These are phyloP conservation scores for Massariosphaeria phaeospora DNA, from an alignment of 495 filamentous ascomycete genomes.

Conservation along the genomic window DNA sequence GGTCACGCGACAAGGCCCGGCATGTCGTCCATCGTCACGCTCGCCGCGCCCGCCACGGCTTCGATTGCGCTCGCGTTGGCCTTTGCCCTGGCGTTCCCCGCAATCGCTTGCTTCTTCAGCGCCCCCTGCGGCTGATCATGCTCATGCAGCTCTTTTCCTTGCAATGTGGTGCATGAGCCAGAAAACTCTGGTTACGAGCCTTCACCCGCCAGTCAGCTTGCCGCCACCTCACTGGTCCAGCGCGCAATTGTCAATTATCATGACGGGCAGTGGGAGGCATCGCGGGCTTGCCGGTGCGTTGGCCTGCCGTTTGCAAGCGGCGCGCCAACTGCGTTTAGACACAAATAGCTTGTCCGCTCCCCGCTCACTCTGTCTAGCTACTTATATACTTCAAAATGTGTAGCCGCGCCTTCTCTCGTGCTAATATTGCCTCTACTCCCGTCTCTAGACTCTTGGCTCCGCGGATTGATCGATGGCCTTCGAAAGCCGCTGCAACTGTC, in stretches of 20 bases:
- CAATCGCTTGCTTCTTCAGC: conserved; percentile 32
- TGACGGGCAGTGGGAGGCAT: conserved; percentile 15
- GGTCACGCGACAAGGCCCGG: conserved; percentile 17
- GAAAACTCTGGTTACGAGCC: conserved; percentile 1
- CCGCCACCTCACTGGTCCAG: conserved; percentile 17
- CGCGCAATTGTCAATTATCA: background rate
- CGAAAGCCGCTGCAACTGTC: conserved; percentile 6
- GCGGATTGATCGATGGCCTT: conserved; percentile 20
- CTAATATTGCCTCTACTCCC: background rate
- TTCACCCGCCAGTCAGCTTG: conserved; percentile 19
- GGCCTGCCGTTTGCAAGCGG: conserved; percentile 20
- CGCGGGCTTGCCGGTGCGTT: conserved; percentile 27
- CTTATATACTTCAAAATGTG: conserved; percentile 31
- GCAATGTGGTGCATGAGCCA: conserved; percentile 29
- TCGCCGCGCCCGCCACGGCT: conserved; percentile 16
- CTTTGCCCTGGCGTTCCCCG: conserved; percentile 26
- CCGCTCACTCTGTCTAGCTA: conserved; percentile 24
- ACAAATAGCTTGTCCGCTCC: conserved; percentile 30
- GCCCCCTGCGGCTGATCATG: conserved; percentile 37
- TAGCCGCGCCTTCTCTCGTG: conserved; percentile 16
- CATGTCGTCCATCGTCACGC: conserved; percentile 2
- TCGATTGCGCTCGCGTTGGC: background rate
- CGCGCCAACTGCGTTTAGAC: conserved; percentile 37
- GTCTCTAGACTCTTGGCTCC: conserved; percentile 4
- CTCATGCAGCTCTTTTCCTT: conserved; percentile 36